Evolutionary conservation across 2,329 filamentous ascomycete genomes (phyloP).

Genomic region (Sordariomycetes sp.): DNA sequence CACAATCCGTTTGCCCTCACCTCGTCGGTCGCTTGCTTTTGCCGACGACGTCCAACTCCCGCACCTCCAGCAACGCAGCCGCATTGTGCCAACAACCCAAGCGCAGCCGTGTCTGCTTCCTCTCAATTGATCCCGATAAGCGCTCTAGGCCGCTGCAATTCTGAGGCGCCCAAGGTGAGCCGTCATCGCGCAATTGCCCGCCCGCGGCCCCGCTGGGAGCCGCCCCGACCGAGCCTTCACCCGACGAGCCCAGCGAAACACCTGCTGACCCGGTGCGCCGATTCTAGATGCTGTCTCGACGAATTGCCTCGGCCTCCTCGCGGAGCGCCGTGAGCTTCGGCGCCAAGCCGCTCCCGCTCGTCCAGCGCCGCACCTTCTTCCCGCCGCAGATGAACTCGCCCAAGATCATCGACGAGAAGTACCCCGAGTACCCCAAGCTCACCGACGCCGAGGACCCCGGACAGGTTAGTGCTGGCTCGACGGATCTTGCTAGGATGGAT

Average conservation of each 20-base stretch:
- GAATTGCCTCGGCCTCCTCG: conserved; percentile 35
- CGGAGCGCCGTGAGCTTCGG: conserved; percentile 14
- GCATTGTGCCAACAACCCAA: neutral
- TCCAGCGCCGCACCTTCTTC: conserved; percentile 47
- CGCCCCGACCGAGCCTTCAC: neutral
- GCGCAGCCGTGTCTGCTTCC: neutral
- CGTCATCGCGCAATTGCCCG: neutral
- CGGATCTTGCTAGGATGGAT: neutral
- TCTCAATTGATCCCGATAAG: neutral
- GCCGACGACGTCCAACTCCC: conserved; percentile 1
- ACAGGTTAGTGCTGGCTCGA: conserved; percentile 40
- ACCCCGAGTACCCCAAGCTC: conserved; percentile 32
- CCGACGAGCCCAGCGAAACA: neutral
- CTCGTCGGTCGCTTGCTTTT: neutral
- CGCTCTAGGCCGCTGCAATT: neutral
- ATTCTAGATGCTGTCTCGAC: conserved; percentile 49
- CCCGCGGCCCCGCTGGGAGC: too few relatives aligned
- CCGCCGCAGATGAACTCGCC: conserved; percentile 36
- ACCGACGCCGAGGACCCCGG: conserved; percentile 54
- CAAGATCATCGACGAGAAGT: conserved; percentile 39
- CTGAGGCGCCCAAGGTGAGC: conserved; percentile 1
- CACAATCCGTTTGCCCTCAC: conserved; percentile 1
- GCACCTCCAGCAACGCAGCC: neutral
- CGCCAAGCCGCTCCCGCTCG: conserved; percentile 31
- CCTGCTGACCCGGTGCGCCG: neutral